These are phyloP conservation scores for Cajanus cajan DNA, from an alignment of 306 rosid species.

Conservation along the genomic window DNA sequence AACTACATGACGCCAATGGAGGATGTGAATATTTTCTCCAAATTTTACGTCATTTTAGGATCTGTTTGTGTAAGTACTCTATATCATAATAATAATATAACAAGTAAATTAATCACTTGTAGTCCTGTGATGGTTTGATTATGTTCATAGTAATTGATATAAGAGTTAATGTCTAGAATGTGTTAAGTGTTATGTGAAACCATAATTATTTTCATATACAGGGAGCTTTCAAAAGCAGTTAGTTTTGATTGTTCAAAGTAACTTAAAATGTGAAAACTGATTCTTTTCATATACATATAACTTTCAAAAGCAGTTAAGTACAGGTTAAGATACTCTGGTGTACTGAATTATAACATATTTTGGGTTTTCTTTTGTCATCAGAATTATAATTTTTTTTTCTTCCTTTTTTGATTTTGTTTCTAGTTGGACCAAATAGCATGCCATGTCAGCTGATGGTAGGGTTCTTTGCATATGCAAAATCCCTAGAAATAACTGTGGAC, in stretches of 20 bases:
- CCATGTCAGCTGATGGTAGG: conserved; percentile 99
- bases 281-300: not conserved
- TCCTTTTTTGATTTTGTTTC: conserved; percentile 31
- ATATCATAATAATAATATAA: not conserved
- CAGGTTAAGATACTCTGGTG: not conserved
- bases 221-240: not conserved
- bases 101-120: not conserved
- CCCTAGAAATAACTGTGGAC: conserved; percentile 79
- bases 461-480: conserved; percentile 85
- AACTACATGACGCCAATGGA: not conserved
- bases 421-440: conserved; percentile 88
- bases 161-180: not conserved
- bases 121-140: not conserved
- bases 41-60: not conserved
- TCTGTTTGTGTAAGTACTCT: not conserved
- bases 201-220: not conserved
- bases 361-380: not conserved
- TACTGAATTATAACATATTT: not conserved
- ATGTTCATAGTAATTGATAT: conserved; percentile 15
- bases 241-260: not conserved
- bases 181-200: not conserved
- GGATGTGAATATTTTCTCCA: not conserved
- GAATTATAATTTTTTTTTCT: not conserved
- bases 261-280: conserved; percentile 9
- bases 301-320: not conserved